A percentile compares a stretch with the other conserved stretches of the same genome.
Conservation (phyloP, 2,329 filamentous ascomycete species). For the Rutstroemia sydowiana region DNA sequence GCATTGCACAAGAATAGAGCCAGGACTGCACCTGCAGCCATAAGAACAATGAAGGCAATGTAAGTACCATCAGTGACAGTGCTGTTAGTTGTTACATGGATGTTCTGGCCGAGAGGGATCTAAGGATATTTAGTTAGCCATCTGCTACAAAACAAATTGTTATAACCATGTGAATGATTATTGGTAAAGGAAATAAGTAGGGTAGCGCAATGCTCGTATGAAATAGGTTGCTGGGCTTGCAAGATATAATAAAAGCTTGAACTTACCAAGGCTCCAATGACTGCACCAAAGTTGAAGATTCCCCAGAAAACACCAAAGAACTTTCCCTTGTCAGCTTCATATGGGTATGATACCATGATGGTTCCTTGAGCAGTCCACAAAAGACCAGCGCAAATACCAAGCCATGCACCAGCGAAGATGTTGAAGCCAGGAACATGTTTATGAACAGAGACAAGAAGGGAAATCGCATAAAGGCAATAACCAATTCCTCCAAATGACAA, state of each 20-base stretch:
- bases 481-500: conserved; percentile 67
- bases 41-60: conserved; percentile 79
- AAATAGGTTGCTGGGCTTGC: background rate
- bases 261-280: conserved; percentile 65
- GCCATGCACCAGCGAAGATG: conserved; percentile 67
- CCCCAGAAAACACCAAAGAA: conserved; percentile 93
- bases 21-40: conserved; percentile 62
- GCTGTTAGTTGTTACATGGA: conserved; percentile 44
- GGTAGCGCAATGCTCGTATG: background rate
- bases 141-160: background rate
- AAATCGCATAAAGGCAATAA: conserved; percentile 67
- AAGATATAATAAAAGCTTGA: background rate
- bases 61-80: conserved; percentile 74
- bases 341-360: conserved; percentile 86
- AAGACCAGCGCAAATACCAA: conserved; percentile 72
- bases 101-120: conserved; percentile 69
- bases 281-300: conserved; percentile 87
- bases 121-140: conserved; percentile 20
- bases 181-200: background rate
- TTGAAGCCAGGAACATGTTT: conserved; percentile 61
- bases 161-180: no score
- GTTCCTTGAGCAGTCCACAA: conserved; percentile 79
- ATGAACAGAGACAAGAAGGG: conserved; percentile 65
- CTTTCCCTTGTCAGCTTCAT: conserved; percentile 72
- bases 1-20: conserved; percentile 66